Evolutionary conservation across 352 stramenopile genomes (phyloP), one percentile per base, ranked within the genome.

Genomic region (Phytophthora boehmeriae): DNA sequence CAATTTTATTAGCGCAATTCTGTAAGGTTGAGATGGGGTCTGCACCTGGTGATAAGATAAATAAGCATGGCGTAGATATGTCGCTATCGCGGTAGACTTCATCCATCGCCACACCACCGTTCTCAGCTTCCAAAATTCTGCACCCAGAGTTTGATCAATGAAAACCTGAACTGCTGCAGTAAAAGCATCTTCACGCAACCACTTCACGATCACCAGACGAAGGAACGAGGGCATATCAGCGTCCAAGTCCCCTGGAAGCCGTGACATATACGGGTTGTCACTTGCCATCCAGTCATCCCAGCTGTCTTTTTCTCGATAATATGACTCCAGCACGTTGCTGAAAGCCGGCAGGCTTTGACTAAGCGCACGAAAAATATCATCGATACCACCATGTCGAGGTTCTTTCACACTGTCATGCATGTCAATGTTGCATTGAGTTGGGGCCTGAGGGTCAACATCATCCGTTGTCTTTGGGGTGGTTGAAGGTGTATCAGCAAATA

Each of bases 41-140:
- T 1, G 86, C 78, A 0, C 86, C 86, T 1, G 85, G 75, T 4
- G 85, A 93, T 10, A 95, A 62, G 38, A 95, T 78, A 54, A 95
- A 92, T 13, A 95, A 41, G 16, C 81, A 91, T 0, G 86, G 86
- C 2, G 83, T 92, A 14, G 64, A 54, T 17, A 79, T 83, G 41
- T 86, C 74, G 45, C 89, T 78, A 44, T 93, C 83, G 28, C 46
- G 56, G 49, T 73, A 89, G 8, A 88, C 50, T 2, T 83, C 77
- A 5, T n/a, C 48, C 62, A 95, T 88, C 1, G 53, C 50, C 17
- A 63, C 17, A 14, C 62, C 41, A 30, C 42, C 8, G 23, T 17
- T 19, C 43, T 59, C 19, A 67, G 50, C 32, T 0, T 52, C 53
- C 38, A 64, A n/a, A 49, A 82, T 54, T 44, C 43, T 5, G 42